phyloP scores from a whole-genome alignment of 2,329 filamentous ascomycete species.

The Sporothrix curviconia region DNA sequence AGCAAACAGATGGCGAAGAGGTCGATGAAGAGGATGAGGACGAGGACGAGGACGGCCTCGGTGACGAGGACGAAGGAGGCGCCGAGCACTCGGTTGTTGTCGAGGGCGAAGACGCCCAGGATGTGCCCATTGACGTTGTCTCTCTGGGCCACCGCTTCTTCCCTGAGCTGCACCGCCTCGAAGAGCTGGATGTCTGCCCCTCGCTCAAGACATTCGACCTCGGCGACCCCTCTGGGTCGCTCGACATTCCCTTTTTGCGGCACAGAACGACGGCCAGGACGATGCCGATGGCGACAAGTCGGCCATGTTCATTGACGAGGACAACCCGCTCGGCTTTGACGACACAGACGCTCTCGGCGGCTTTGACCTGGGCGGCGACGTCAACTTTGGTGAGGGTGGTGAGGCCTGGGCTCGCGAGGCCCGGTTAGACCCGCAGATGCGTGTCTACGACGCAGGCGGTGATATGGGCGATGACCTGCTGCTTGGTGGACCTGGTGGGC shows the following conservation, averaged over 20 bases:
- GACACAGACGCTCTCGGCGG: conserved; percentile 69
- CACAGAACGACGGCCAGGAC: conserved; percentile 62
- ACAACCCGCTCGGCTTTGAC: conserved; percentile 75
- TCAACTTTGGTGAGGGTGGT: conserved; percentile 90
- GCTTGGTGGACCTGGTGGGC: conserved; percentile 22
- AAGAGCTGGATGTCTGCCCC: conserved; percentile 86
- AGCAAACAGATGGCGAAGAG: conserved; percentile 33
- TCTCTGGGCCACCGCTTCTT: conserved; percentile 77
- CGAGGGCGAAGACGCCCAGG: conserved; percentile 33
- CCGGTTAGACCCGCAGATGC: conserved; percentile 77
- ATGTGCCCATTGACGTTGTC: conserved; percentile 72
- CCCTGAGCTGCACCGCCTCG: conserved; percentile 67
- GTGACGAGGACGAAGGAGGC: neutral
- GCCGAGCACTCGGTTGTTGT: neutral
- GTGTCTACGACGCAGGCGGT: conserved; percentile 63
- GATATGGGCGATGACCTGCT: conserved; percentile 50
- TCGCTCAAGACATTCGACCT: conserved; percentile 92
- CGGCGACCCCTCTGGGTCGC: conserved; percentile 73
- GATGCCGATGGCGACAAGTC: conserved; percentile 58
- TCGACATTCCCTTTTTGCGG: conserved; percentile 88
- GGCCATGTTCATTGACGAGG: conserved; percentile 78
- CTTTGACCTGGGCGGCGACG: conserved; percentile 63
- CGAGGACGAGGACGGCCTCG: conserved; percentile 36
- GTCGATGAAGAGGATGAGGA: conserved; percentile 31
- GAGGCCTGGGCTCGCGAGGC: conserved; percentile 93